Evolutionary conservation across 1,284 basidiomycete species (phyloP), one percentile per base, ranked within the genome.

Genomic region (Volvariella volvacea): DNA sequence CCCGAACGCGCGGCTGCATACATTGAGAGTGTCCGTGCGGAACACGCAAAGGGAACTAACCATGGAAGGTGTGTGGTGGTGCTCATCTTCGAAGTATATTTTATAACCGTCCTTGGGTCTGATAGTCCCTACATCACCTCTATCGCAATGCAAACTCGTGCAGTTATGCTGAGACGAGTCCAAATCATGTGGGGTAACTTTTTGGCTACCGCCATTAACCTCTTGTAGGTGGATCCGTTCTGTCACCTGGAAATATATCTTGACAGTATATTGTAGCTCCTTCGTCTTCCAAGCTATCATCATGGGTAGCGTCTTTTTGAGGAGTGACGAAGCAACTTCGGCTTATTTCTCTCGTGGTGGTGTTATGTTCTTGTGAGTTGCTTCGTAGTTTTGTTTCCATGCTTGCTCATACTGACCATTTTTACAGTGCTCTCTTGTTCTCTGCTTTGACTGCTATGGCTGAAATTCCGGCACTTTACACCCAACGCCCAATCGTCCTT

Each of bases 111-210:
- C 32, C 28, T 30, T 15, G n/a, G 37, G 17, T 40, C 42, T 16
- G 32, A 32, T 39, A 68, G 68, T 30, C 64, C 73, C 1, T 77
- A 78, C 53, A 71, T 66, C 45, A 68, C 75, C 31, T 71, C 70
- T 8, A 64, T 74, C 17, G 61, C 63, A 0, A 78, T 83, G 79
- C 87, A 89, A 63, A 70, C 75, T 10, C 65, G 75, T 12, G 75
- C 81, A 14, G 74, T 83, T 37, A 80, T 87, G 72, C 53, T 64
- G 10, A 70, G 86, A 31, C 66, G 85, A 25, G 55, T 74, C 20
- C 81, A 85, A 58, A 84, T 89, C 51, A 61, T 84, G 30, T 66
- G 68, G 43, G 87, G 86, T 1, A 76, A 75, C 43, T 51, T 69
- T 22, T 51, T 60, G 2, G 62, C 72, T 9, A 56, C 62, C 7